Evolutionary conservation across 441 rosid genomes (phyloP).

Genomic region (Eugenia klotzschiana): DNA sequence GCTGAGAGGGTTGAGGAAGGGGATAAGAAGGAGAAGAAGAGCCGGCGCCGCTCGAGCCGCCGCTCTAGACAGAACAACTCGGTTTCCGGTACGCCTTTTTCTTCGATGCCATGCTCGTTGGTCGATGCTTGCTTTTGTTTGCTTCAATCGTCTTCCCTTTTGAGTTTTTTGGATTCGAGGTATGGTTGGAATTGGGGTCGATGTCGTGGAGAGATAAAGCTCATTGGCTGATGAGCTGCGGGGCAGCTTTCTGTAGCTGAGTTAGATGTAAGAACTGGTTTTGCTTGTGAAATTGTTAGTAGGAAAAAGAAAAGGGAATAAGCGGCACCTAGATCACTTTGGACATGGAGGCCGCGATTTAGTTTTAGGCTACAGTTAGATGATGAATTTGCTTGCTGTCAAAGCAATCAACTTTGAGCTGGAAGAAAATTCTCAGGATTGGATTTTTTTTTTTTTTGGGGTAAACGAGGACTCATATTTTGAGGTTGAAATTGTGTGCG

Average conservation of each 20-base stretch:
- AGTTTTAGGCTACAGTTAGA: not conserved
- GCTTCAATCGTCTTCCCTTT: not conserved
- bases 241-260: not conserved
- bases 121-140: not conserved
- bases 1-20: slow-evolving; percentile 35
- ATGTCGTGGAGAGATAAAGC: not conserved
- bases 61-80: slow-evolving; percentile 46
- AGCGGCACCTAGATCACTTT: not conserved
- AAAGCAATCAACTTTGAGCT: not conserved
- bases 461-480: not conserved
- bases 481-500: not conserved
- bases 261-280: not conserved
- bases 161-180: not conserved
- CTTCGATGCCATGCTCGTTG: not conserved
- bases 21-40: slow-evolving; percentile 60
- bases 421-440: not conserved
- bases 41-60: slow-evolving; percentile 46
- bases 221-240: not conserved
- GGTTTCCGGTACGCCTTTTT: not conserved
- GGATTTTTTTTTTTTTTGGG: not conserved
- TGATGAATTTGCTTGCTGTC: not conserved
- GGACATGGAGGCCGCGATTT: not conserved
- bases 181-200: not conserved
- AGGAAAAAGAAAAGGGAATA: not conserved
- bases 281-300: not conserved